phyloP scores from a whole-genome alignment of 768 basidiomycete species.

The Podaxis sp. region DNA sequence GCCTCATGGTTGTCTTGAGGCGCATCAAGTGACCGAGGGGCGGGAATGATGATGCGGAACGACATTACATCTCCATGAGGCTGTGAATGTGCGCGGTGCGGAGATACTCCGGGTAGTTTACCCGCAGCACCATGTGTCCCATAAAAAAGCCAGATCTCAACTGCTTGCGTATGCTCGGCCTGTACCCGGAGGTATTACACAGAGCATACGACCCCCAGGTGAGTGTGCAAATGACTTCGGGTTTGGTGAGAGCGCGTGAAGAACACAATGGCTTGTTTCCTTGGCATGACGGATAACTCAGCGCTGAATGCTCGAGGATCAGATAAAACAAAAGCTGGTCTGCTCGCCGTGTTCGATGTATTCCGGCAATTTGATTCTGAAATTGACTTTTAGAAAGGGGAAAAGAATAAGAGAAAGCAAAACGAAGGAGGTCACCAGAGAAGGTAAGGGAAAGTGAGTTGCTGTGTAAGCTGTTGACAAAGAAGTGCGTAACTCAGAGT shows the following conservation, averaged over 20 bases:
- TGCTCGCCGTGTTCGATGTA: not conserved
- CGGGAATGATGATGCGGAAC: not conserved
- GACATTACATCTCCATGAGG: not conserved
- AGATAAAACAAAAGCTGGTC: not conserved
- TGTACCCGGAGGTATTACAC: not conserved
- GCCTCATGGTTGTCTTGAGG: slow-evolving; percentile 10
- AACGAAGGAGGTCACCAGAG: slow-evolving; percentile 7
- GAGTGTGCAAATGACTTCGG: not conserved
- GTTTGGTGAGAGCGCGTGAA: slow-evolving; percentile 2
- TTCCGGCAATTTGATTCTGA: not conserved
- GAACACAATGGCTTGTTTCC: not conserved
- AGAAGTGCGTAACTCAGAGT: not conserved
- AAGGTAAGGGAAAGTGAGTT: not conserved
- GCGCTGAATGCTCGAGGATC: not conserved
- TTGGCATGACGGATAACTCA: not conserved
- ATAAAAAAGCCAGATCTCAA: not conserved
- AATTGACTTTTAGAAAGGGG: not conserved
- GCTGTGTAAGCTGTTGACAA: not conserved
- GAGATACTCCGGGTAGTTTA: slow-evolving; percentile 9
- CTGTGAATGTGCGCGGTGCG: not conserved
- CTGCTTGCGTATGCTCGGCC: not conserved
- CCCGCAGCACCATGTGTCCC: not conserved
- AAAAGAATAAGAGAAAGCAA: slow-evolving; percentile 3
- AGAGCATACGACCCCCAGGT: no score
- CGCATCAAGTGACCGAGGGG: slow-evolving; percentile 15